These are phyloP conservation scores for Penicillium waksmanii DNA, from an alignment of 495 filamentous ascomycete species.

Conservation along the genomic window DNA sequence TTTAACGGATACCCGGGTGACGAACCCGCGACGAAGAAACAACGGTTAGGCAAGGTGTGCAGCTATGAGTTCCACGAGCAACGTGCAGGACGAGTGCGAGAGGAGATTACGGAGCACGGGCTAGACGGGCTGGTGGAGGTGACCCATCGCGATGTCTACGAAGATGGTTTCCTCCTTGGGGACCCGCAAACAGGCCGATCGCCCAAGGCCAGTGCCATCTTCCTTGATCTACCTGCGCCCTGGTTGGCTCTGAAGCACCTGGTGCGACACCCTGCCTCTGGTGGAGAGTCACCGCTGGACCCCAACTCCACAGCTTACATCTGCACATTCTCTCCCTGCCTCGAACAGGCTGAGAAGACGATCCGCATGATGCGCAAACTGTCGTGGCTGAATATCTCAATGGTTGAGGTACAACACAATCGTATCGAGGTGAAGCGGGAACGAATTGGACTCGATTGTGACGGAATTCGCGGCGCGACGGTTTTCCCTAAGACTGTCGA, in stretches of 20 bases:
- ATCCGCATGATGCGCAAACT: conserved; percentile 74
- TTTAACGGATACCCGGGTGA: conserved; percentile 74
- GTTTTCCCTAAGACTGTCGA: conserved; percentile 68
- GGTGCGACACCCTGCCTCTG: conserved; percentile 57
- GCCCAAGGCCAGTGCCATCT: conserved; percentile 78
- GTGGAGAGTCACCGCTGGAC: conserved; percentile 65
- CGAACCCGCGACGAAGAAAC: conserved; percentile 32
- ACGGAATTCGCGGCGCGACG: conserved; percentile 61
- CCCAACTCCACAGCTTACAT: conserved; percentile 67
- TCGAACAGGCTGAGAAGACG: conserved; percentile 90
- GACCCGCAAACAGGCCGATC: conserved; percentile 47
- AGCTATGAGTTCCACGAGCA: conserved; percentile 93
- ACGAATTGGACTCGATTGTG: conserved; percentile 66
- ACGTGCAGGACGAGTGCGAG: conserved; percentile 68
- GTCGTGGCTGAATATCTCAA: conserved; percentile 89
- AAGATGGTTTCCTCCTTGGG: conserved; percentile 73
- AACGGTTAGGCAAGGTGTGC: conserved; percentile 72
- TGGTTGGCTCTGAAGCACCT: conserved; percentile 89
- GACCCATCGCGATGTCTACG: conserved; percentile 92
- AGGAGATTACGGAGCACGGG: conserved; percentile 76
- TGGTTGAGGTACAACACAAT: conserved; percentile 81
- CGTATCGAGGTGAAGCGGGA: conserved; percentile 83
- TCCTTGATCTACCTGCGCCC: conserved; percentile 91
- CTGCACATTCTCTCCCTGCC: conserved; percentile 95
- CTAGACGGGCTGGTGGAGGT: conserved; percentile 73